Percentiles rank a stretch among this genome's conserved stretches.
Conservation (phyloP, 1,139 yeast species). For the Suhomyces guaymorum region DNA sequence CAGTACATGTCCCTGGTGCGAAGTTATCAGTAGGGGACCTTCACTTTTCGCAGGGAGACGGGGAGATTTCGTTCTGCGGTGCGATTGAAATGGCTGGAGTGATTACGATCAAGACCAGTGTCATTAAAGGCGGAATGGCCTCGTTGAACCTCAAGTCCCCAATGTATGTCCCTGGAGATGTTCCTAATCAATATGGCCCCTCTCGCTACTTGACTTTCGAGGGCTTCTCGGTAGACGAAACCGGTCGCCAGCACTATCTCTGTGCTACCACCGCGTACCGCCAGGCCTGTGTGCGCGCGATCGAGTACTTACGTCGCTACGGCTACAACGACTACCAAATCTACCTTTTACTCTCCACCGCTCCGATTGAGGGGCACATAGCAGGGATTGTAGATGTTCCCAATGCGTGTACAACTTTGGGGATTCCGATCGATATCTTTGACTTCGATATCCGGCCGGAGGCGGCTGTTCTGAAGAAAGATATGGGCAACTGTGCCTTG, state of each 20-base stretch:
- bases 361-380: slow-evolving; percentile 49
- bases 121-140: slow-evolving; percentile 44
- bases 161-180: slow-evolving; percentile 51
- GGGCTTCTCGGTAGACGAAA: slow-evolving; percentile 52
- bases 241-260: slow-evolving; percentile 43
- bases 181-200: slow-evolving; percentile 47
- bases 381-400: slow-evolving; percentile 56
- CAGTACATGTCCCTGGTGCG: slow-evolving; percentile 49
- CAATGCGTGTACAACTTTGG: slow-evolving; percentile 52
- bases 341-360: slow-evolving; percentile 44
- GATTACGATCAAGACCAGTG: slow-evolving; percentile 39
- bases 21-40: slow-evolving; percentile 50
- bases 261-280: slow-evolving; percentile 51
- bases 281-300: slow-evolving; percentile 49
- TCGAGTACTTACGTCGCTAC: slow-evolving; percentile 48
- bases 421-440: slow-evolving; percentile 52
- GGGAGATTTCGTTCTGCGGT: slow-evolving; percentile 54
- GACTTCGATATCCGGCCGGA: slow-evolving; percentile 51
- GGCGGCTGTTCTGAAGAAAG: slow-evolving; percentile 22
- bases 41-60: slow-evolving; percentile 55
- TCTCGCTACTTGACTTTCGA: slow-evolving; percentile 51
- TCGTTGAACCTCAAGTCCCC: slow-evolving; percentile 44
- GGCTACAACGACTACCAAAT: slow-evolving; percentile 54
- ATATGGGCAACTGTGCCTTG: slow-evolving; percentile 43
- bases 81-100: slow-evolving; percentile 55